phyloP scores from a whole-genome alignment of 139 green algal genomes.

The Chlamydomonas sphaeroides region DNA sequence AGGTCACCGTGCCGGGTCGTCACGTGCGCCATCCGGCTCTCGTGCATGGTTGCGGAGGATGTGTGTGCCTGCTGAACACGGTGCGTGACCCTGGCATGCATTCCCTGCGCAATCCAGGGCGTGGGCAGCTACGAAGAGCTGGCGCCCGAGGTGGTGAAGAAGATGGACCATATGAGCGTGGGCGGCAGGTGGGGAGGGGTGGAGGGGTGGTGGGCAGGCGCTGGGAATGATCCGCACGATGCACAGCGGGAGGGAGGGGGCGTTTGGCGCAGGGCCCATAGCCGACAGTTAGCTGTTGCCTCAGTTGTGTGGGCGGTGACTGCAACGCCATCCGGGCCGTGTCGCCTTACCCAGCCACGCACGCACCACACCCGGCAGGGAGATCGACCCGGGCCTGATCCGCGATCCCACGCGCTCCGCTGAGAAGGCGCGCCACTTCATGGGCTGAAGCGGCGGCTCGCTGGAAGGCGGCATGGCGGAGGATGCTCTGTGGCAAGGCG shows the following conservation, averaged over 20 bases:
- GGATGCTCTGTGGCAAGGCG: no score
- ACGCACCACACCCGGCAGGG: background rate
- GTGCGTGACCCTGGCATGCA: no score
- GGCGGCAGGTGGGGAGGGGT: constrained; percentile 1
- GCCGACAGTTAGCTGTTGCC: no score
- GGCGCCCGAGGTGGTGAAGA: background rate
- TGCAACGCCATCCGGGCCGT: background rate
- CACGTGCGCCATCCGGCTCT: background rate
- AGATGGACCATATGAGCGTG: background rate
- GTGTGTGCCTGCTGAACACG: no score
- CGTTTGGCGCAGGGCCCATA: no score
- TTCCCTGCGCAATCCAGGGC: background rate
- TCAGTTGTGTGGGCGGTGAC: background rate
- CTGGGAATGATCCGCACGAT: background rate
- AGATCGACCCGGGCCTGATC: background rate
- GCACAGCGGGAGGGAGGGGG: no score
- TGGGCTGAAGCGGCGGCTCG: constrained; percentile 16
- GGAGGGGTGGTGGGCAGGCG: background rate
- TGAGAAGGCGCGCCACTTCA: background rate
- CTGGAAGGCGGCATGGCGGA: no score
- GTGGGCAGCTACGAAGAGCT: constrained; percentile 13
- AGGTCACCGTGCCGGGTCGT: no score
- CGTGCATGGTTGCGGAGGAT: background rate
- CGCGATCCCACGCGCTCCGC: background rate
- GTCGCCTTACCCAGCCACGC: background rate